Percentiles rank a stretch among this genome's conserved stretches.
phyloP scores from a whole-genome alignment of 495 filamentous ascomycete species.

The Neurospora tetrasperma region DNA sequence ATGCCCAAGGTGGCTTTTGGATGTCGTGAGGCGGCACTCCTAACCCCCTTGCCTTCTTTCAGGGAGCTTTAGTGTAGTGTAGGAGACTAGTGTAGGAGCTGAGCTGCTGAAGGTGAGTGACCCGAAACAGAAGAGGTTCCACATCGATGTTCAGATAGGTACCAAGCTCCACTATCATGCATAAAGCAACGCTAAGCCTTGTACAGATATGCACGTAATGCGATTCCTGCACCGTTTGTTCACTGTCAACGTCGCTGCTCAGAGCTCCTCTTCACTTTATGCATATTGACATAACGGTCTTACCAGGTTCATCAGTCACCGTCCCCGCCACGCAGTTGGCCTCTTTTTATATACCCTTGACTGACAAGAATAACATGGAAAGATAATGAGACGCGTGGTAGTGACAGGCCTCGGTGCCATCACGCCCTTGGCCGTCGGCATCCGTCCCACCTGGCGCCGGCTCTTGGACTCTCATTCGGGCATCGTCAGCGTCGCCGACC shows the following conservation, averaged over 20 bases:
- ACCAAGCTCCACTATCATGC: neutral
- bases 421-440: constrained; percentile 79
- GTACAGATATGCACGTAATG: neutral
- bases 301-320: neutral
- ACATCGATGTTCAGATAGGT: neutral
- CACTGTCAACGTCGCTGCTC: neutral
- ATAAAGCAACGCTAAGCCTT: neutral
- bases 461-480: constrained; percentile 73
- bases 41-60: no score
- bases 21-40: neutral
- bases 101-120: neutral
- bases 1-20: neutral
- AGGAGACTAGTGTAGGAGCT: no score
- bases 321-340: neutral
- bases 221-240: neutral
- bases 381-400: constrained; percentile 78
- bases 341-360: neutral
- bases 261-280: neutral
- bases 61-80: no score
- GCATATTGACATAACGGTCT: neutral
- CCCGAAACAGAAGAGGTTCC: neutral
- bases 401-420: constrained; percentile 90
- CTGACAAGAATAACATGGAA: constrained; percentile 9
- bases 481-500: constrained; percentile 55
- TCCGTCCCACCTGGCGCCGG: constrained; percentile 67